Base-by-base conservation (phyloP, 495 filamentous ascomycete genomes). In the Hamigera avellanea region DNA sequence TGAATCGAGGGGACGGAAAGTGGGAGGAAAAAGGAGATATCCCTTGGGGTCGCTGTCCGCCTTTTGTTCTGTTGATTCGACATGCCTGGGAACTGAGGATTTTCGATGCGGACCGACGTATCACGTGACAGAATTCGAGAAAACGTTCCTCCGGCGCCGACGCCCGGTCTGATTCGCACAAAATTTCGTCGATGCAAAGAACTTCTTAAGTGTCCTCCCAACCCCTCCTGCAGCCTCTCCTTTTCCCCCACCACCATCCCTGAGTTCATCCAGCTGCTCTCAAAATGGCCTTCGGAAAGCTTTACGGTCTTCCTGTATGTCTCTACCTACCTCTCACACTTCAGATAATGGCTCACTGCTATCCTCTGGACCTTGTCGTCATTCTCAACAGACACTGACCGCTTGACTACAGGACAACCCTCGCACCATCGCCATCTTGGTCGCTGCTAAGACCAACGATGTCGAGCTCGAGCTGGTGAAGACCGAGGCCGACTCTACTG, bases 231-330 rank as follows among this genome's bases (percentile, higher is more conserved):
- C 42, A 53, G 52, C 46, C 46, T 35, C 21, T 43, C 41, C 39
- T 36, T 44, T 32, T 34, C 28, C 29, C 32, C 33, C 33, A 28
- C 37, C 31, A 0, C 32, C 19, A 7, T 19, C 28, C 35, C 19
- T 17, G 29, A 32, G 21, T 18, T 14, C 19, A 15, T 15, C 27
- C 39, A 39, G 39, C 33, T 37, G 28, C 44, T 33, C 54, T 61
- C 66, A 83, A 69, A 60, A 93, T 89, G 83, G 64, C 80, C 45
- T 96, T 96, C 75, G 91, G 91, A 70, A 96, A 94, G 75, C 73
- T 98, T 53, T 96, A 91, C 72, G 81, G 78, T 59, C 77, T 75
- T 59, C 54, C 72, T 62, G 91, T 95, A 78, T 61, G 86, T 65
- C 37, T 19, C 10, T 18, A 27, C 17, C 26, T 17, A 13, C 32